Evolutionary conservation across 441 rosid species (phyloP).

Genomic region (Bocquillonia castaneifolia): DNA sequence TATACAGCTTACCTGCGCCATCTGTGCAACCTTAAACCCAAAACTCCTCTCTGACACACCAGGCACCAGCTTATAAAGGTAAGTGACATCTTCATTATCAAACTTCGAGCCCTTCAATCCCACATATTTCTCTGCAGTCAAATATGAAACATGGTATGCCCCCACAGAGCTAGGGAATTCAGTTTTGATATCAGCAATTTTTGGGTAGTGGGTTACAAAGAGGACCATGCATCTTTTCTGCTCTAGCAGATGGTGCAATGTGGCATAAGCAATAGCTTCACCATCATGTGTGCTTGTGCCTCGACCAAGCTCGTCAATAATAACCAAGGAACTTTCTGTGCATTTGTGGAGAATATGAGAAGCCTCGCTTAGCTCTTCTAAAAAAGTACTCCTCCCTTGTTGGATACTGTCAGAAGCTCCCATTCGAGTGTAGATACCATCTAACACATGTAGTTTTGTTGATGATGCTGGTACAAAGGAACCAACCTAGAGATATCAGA

Average conservation of each 20-base stretch:
- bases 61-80: slow-evolving; percentile 75
- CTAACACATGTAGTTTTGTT: slow-evolving; percentile 67
- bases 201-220: slow-evolving; percentile 92
- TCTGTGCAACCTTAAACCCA: slow-evolving; percentile 82
- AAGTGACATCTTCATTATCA: slow-evolving; percentile 65
- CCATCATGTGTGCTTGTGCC: slow-evolving; percentile 98
- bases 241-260: slow-evolving; percentile 60
- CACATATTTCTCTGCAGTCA: slow-evolving; percentile 41
- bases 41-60: slow-evolving; percentile 86
- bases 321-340: slow-evolving; percentile 66
- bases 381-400: slow-evolving; percentile 83
- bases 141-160: slow-evolving; percentile 81
- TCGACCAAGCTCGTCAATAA: slow-evolving; percentile 89
- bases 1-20: slow-evolving; percentile 60
- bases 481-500: slow-evolving; percentile 65
- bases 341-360: slow-evolving; percentile 64
- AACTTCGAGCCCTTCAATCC: slow-evolving; percentile 20
- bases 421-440: slow-evolving; percentile 82
- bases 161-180: slow-evolving; percentile 54
- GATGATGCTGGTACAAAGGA: slow-evolving; percentile 90
- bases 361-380: slow-evolving; percentile 87
- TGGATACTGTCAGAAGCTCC: slow-evolving; percentile 96
- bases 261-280: slow-evolving; percentile 86
- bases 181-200: slow-evolving; percentile 53
- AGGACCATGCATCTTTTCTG: slow-evolving; percentile 73